Conservation (phyloP, 345 rosid species). For the Eucalyptus erythrocorys region DNA sequence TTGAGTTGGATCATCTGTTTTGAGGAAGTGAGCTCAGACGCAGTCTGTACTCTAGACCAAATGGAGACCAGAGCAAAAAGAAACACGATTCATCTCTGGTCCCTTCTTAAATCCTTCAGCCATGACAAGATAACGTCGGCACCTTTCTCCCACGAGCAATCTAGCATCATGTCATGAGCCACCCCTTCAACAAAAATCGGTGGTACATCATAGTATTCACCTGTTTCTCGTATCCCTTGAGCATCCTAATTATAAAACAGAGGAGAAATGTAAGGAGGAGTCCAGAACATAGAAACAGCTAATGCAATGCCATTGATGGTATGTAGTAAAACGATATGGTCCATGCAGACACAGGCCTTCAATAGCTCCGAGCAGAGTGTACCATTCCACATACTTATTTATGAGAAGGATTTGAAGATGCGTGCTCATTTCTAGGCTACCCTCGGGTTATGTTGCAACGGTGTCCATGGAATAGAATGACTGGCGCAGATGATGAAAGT, state of each 20-base stretch:
- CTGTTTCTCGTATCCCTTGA: slow-evolving; percentile 61
- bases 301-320: not conserved
- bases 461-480: not conserved
- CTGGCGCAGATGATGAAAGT: not conserved
- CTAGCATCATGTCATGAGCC: slow-evolving; percentile 92
- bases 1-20: not conserved
- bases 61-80: not conserved
- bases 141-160: slow-evolving; percentile 72
- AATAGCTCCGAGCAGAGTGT: not conserved
- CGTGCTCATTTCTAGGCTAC: not conserved
- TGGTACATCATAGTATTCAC: slow-evolving; percentile 39
- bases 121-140: slow-evolving; percentile 39
- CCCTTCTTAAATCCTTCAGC: slow-evolving; percentile 26
- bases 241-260: slow-evolving; percentile 25
- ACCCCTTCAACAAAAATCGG: slow-evolving; percentile 60
- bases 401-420: not conserved
- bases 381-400: not conserved
- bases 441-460: not conserved
- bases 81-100: not conserved
- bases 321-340: not conserved
- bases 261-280: not conserved
- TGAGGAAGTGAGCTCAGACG: not conserved
- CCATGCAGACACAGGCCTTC: not conserved
- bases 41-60: not conserved
- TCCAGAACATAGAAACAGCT: not conserved